Conservation (phyloP, 2,329 filamentous ascomycete species). For the Didymella arachidicola region DNA sequence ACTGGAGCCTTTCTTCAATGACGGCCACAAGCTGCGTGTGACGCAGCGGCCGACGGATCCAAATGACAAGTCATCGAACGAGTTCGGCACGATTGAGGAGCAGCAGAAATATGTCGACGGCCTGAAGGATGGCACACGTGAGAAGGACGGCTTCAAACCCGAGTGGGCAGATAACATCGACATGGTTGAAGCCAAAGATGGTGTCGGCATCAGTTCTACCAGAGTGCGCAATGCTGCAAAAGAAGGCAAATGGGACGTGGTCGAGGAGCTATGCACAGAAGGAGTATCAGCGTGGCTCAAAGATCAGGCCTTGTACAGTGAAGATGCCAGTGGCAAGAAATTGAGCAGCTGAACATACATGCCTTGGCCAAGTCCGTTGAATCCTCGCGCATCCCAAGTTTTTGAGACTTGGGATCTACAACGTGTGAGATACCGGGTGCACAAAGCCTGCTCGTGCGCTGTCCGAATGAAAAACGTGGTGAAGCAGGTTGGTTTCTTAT, state of each 20-base stretch:
- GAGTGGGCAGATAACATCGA: conserved; percentile 69
- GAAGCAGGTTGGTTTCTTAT: background rate
- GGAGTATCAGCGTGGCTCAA: conserved; percentile 67
- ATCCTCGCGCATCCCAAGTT: background rate
- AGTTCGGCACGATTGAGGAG: conserved; percentile 65
- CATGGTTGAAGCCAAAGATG: conserved; percentile 62
- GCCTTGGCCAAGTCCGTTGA: background rate
- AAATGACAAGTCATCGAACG: conserved; percentile 55
- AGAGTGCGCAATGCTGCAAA: conserved; percentile 67
- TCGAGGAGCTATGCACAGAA: conserved; percentile 64
- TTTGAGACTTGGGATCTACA: background rate
- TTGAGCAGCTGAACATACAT: conserved; percentile 44
- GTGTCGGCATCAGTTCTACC: conserved; percentile 65
- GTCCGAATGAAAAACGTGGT: background rate
- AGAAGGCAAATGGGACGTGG: conserved; percentile 54
- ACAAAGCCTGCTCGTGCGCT: background rate
- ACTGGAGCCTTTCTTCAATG: conserved; percentile 69
- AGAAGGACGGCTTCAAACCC: conserved; percentile 61
- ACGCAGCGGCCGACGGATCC: conserved; percentile 62
- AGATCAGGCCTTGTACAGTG: conserved; percentile 63
- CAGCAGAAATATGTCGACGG: conserved; percentile 64
- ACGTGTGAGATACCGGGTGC: background rate
- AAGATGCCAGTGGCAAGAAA: conserved; percentile 47
- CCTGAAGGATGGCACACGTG: conserved; percentile 59
- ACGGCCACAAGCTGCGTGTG: conserved; percentile 67